These are phyloP conservation scores for Penicillium corylophilum DNA, from an alignment of 2,329 filamentous ascomycete genomes.

Conservation along the genomic window DNA sequence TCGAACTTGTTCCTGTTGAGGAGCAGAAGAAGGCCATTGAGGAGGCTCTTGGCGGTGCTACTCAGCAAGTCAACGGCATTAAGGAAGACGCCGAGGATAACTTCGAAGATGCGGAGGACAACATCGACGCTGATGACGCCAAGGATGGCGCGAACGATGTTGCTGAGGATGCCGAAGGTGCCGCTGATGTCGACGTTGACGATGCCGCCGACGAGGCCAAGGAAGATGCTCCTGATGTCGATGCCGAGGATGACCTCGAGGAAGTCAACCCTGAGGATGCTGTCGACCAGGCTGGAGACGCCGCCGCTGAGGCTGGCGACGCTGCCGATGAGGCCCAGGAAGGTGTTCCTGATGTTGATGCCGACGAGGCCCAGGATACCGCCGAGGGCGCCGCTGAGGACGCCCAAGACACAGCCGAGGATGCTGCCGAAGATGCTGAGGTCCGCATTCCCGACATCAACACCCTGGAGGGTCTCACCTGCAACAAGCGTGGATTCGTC, in stretches of 20 bases:
- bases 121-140: conserved; percentile 23
- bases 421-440: conserved; percentile 23
- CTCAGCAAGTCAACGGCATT: conserved; percentile 49
- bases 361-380: conserved; percentile 22
- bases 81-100: conserved; percentile 47
- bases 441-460: conserved; percentile 2
- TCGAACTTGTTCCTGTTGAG: conserved; percentile 28
- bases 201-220: conserved; percentile 8
- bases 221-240: conserved; percentile 17
- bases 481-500: conserved; percentile 47
- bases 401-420: conserved; percentile 18
- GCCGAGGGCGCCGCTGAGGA: conserved; percentile 31
- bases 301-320: background rate
- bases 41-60: conserved; percentile 50
- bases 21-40: conserved; percentile 28
- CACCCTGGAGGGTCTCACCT: conserved; percentile 36
- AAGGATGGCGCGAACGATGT: conserved; percentile 12
- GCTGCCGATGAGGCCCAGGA: conserved; percentile 8
- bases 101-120: background rate
- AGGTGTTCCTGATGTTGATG: conserved; percentile 22
- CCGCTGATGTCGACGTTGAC: background rate
- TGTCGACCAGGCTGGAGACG: conserved; percentile 7
- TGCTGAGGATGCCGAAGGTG: conserved; percentile 6
- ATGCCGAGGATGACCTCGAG: conserved; percentile 24
- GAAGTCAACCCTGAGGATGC: too few species aligned